Conservation (phyloP, 164 flowering plant species). For the Vitis cinerea region DNA sequence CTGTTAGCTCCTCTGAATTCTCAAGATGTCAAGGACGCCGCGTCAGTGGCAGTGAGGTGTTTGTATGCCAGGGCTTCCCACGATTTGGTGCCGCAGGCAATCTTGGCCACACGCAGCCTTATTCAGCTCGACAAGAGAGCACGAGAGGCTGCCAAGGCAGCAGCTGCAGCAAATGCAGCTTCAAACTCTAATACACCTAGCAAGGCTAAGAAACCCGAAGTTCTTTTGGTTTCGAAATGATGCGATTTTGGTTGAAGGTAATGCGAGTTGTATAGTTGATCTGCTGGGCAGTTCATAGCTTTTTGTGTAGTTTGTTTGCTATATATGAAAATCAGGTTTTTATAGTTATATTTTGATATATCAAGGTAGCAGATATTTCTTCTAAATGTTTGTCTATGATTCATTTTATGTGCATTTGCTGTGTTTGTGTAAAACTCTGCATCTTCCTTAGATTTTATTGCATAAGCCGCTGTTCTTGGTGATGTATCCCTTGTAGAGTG, state of each 20-base stretch:
- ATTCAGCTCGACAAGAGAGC: slow-evolving; percentile 78
- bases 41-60: slow-evolving; percentile 70
- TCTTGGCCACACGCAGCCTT: slow-evolving; percentile 80
- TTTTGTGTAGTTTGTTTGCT: too few relatives aligned
- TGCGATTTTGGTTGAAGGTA: slow-evolving; percentile 6
- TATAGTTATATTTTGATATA: too few relatives aligned
- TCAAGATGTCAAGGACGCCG: slow-evolving; percentile 74
- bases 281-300: neutral
- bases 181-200: slow-evolving; percentile 78
- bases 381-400: too few relatives aligned
- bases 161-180: slow-evolving; percentile 29
- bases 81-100: slow-evolving; percentile 84
- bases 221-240: slow-evolving; percentile 83
- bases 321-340: too few relatives aligned
- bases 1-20: slow-evolving; percentile 73
- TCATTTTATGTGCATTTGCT: too few relatives aligned
- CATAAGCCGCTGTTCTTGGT: too few relatives aligned
- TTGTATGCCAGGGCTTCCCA: slow-evolving; percentile 89
- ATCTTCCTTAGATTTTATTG: too few relatives aligned
- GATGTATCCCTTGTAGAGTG: too few relatives aligned
- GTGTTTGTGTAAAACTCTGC: too few relatives aligned
- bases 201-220: slow-evolving; percentile 87
- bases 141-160: slow-evolving; percentile 43
- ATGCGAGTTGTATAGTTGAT: slow-evolving; percentile 1
- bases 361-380: too few relatives aligned